A percentile compares a stretch with the other conserved stretches of the same genome.
Evolutionary conservation across 805 yeast species (phyloP).

Genomic region (Tetrapisispora taiwanensis): DNA sequence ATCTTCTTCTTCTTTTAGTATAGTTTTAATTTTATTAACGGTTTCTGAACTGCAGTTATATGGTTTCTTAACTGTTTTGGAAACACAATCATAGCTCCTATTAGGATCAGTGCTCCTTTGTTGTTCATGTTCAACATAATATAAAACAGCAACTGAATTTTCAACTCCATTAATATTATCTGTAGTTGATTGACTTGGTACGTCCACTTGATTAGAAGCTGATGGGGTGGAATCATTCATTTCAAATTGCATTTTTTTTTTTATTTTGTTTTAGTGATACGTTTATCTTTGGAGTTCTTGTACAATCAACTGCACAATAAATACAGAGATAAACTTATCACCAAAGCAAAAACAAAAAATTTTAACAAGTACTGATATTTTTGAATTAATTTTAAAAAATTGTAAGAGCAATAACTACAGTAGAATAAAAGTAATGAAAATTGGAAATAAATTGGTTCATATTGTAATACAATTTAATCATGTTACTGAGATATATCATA

Average conservation of each 20-base stretch:
- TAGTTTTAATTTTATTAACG: background rate
- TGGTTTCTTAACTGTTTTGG: background rate
- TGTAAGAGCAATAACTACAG: too few species aligned
- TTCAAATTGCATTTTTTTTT: background rate
- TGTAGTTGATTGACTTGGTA: too few species aligned
- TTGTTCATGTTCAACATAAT: background rate
- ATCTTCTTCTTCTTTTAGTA: background rate
- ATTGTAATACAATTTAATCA: too few species aligned
- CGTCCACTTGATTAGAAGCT: background rate
- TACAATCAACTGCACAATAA: too few species aligned
- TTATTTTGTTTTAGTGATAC: background rate
- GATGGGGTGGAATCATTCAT: background rate
- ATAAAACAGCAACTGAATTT: background rate
- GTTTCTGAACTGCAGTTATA: background rate
- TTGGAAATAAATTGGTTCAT: too few species aligned
- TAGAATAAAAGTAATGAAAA: too few species aligned
- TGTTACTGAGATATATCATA: too few species aligned
- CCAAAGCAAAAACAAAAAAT: too few species aligned
- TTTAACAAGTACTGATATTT: too few species aligned
- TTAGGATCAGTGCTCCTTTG: background rate
- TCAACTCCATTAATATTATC: background rate
- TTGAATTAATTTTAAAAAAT: too few species aligned
- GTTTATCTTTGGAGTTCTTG: background rate
- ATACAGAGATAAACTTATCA: too few species aligned
- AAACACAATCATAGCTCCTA: background rate